These are phyloP conservation scores for Escovopsis weberi DNA, from an alignment of 2,329 filamentous ascomycete genomes.

Conservation along the genomic window DNA sequence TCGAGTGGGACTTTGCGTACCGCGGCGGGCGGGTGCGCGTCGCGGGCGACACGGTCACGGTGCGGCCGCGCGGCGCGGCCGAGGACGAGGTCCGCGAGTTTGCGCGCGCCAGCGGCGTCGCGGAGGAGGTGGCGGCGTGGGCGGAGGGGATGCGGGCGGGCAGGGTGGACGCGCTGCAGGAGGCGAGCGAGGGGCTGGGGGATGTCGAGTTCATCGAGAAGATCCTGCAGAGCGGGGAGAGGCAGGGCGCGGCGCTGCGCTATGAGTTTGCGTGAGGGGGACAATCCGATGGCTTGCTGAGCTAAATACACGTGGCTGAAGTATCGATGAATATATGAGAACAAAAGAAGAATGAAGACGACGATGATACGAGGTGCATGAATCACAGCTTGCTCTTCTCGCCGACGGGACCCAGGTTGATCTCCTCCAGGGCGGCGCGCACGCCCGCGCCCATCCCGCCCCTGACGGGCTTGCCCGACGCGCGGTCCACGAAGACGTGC, in stretches of 20 bases:
- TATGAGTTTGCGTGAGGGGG: conserved; percentile 23
- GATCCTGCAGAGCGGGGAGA: conserved; percentile 33
- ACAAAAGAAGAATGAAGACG: not conserved
- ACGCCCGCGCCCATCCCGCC: conserved; percentile 49
- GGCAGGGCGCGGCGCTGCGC: conserved; percentile 23
- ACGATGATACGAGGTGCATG: not conserved
- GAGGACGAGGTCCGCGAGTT: conserved; percentile 24
- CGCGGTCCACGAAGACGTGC: conserved; percentile 76
- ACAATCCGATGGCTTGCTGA: too few species aligned
- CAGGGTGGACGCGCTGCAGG: conserved; percentile 33
- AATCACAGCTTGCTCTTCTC: conserved; percentile 6
- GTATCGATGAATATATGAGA: too few species aligned
- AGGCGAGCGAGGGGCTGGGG: conserved; percentile 41
- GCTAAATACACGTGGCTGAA: too few species aligned
- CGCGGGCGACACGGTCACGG: conserved; percentile 27
- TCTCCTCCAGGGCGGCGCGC: conserved; percentile 42
- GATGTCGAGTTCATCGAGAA: conserved; percentile 46
- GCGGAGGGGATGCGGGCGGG: conserved; percentile 36
- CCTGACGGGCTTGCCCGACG: conserved; percentile 50
- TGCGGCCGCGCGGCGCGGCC: conserved; percentile 21
- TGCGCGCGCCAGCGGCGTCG: conserved; percentile 37
- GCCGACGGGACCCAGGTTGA: conserved; percentile 24
- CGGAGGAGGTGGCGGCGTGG: conserved; percentile 47
- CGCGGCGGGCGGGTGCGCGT: conserved; percentile 42
- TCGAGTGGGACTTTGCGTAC: conserved; percentile 41